Evolutionary conservation across 306 rosid species (phyloP).

Genomic region (Purshia tridentata): DNA sequence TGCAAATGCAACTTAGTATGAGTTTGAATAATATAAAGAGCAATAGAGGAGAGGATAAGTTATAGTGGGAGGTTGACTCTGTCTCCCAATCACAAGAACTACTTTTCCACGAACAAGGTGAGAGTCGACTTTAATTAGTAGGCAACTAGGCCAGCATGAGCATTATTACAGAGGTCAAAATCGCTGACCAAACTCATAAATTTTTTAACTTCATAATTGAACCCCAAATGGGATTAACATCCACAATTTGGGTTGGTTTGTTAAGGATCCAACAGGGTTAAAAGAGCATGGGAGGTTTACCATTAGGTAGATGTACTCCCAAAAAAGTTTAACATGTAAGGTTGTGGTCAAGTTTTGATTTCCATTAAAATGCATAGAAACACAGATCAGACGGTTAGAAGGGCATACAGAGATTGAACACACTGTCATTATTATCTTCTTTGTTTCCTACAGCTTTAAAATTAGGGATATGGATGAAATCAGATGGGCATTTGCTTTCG

Average conservation of each 20-base stretch:
- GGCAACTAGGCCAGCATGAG: conserved; percentile 1
- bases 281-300: background rate
- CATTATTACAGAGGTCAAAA: conserved; percentile 9
- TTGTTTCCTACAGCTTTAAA: conserved; percentile 34
- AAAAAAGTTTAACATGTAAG: background rate
- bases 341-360: background rate
- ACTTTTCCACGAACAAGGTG: conserved; percentile 19
- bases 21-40: conserved; percentile 8
- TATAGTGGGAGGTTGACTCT: conserved; percentile 54
- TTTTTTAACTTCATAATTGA: background rate
- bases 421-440: conserved; percentile 25
- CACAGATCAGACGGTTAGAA: background rate
- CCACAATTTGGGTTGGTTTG: conserved; percentile 10
- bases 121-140: conserved; percentile 39
- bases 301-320: background rate
- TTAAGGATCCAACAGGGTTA: background rate
- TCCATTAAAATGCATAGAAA: background rate
- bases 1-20: background rate
- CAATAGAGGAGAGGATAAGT: conserved; percentile 10
- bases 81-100: conserved; percentile 19
- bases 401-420: conserved; percentile 1
- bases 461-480: conserved; percentile 55
- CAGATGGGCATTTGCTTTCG: conserved; percentile 46
- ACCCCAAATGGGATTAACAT: background rate
- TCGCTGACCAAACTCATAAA: background rate